These are phyloP conservation scores for Yamadazyma tumulicola DNA, from an alignment of 805 yeast species.

Conservation along the genomic window DNA sequence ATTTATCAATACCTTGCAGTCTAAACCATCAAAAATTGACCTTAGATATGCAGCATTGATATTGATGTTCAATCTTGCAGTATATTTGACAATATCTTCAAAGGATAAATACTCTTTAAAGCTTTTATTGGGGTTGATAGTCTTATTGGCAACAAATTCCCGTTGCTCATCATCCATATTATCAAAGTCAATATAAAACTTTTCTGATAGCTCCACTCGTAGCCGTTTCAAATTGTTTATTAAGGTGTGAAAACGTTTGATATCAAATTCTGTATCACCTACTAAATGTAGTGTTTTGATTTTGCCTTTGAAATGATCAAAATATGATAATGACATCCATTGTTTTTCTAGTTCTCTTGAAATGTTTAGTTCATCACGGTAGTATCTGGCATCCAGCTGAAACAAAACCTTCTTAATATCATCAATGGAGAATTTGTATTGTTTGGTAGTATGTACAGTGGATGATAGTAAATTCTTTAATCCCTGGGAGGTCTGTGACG, in stretches of 20 bases:
- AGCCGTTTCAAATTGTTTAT: conserved; percentile 62
- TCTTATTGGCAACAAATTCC: conserved; percentile 22
- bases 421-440: conserved; percentile 43
- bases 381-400: conserved; percentile 74
- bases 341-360: conserved; percentile 58
- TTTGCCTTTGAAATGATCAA: conserved; percentile 54
- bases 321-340: conserved; percentile 84
- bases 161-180: conserved; percentile 30
- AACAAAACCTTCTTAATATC: conserved; percentile 59
- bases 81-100: conserved; percentile 63
- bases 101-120: conserved; percentile 44
- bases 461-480: conserved; percentile 2
- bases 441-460: conserved; percentile 3
- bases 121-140: conserved; percentile 12
- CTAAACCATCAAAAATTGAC: conserved; percentile 40
- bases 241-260: conserved; percentile 42
- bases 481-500: conserved; percentile 2
- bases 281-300: conserved; percentile 78
- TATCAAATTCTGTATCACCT: conserved; percentile 59
- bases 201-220: conserved; percentile 58
- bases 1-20: conserved; percentile 27
- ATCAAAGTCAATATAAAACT: conserved; percentile 43
- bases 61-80: conserved; percentile 68
- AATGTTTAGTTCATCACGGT: conserved; percentile 79
- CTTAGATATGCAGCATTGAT: conserved; percentile 53